phyloP scores from a whole-genome alignment of 305 asterid genomes.

The Fraxinus albicans region DNA sequence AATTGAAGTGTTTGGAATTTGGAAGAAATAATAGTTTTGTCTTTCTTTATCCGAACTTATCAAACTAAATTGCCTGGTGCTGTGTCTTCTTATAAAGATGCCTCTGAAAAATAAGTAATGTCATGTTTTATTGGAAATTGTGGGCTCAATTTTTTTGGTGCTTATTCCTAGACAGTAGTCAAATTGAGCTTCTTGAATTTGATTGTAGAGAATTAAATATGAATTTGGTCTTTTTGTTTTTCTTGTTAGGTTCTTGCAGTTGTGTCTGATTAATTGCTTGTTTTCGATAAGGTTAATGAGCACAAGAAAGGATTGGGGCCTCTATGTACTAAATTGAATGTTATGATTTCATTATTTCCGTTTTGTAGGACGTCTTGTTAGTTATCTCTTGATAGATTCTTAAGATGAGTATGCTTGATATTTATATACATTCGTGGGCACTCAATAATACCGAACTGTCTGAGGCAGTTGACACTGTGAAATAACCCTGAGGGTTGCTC shows the following conservation, averaged over 20 bases:
- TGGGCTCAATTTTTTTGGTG: neutral
- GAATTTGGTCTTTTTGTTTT: neutral
- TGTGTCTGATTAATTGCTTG: slow-evolving; percentile 5
- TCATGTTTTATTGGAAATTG: slow-evolving; percentile 14
- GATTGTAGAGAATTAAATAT: slow-evolving; percentile 6
- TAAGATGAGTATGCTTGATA: slow-evolving; percentile 25
- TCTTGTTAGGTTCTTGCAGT: neutral
- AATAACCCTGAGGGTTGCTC: too few relatives aligned
- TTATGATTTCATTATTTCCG: slow-evolving; percentile 13
- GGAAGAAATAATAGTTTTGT: slow-evolving; percentile 5
- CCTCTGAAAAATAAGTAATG: slow-evolving; percentile 14
- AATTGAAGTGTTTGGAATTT: neutral
- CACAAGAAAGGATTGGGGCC: neutral
- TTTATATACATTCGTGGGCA: slow-evolving; percentile 55
- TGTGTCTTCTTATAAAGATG: neutral
- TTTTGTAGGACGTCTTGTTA: slow-evolving; percentile 36
- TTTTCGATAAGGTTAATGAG: slow-evolving; percentile 2
- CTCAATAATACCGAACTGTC: slow-evolving; percentile 48
- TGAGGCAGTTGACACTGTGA: slow-evolving; percentile 30
- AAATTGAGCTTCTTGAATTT: slow-evolving; percentile 10
- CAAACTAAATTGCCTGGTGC: slow-evolving; percentile 1
- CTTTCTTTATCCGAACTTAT: neutral
- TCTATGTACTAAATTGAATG: slow-evolving; percentile 10
- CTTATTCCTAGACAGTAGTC: slow-evolving; percentile 3
- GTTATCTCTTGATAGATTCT: slow-evolving; percentile 27